Base-by-base conservation (phyloP, 371 early-diverging fungal species). In the Rhizopus stolonifer region DNA sequence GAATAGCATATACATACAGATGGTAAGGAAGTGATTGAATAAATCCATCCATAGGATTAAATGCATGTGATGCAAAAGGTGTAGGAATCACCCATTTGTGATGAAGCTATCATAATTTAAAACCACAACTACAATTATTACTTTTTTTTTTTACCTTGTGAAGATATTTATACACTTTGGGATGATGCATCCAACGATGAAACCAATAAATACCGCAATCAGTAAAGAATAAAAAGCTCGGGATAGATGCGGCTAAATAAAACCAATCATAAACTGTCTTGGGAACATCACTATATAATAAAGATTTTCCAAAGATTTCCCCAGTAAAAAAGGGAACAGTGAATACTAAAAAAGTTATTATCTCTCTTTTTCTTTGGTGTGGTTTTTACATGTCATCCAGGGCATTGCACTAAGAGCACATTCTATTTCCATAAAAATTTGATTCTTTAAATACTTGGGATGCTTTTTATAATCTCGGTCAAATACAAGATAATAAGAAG, bases 131-230 rank as follows among this genome's bases (percentile, higher is more conserved):
- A 17, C 10, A 31, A n/a, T n/a, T n/a, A n/a, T n/a, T n/a, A n/a
- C n/a, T n/a, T n/a, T n/a, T n/a, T n/a, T n/a, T n/a, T n/a, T 34
- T 36, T 52, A 58, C 58, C 58, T 64, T 97, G 80, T 97, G 98
- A 38, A 95, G 70, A 65, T 82, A 82, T 60, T 87, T 86, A 67
- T 97, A 96, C 32, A 95, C 61, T 44, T 69, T 54, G 40, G 91
- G 94, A 54, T 93, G 93, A 62, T 98, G 96, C 65, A 89, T 78
- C 57, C 80, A 79, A 14, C 96, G 88, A 70, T 96, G 96, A 58
- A 95, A 86, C 91, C 93, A 94, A 66, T 97, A 97, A 58, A 97
- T 92, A 48, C 90, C 82, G 63, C 83, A 89, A 60, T 97, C 98
- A 32, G 96, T 95, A 57, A 95, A 94, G 64, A 91, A 63, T 54